Percentiles rank a stretch among this genome's conserved stretches.
Evolutionary conservation across 208 protist species (phyloP).

Genomic region (Acanthamoeba royreba): DNA sequence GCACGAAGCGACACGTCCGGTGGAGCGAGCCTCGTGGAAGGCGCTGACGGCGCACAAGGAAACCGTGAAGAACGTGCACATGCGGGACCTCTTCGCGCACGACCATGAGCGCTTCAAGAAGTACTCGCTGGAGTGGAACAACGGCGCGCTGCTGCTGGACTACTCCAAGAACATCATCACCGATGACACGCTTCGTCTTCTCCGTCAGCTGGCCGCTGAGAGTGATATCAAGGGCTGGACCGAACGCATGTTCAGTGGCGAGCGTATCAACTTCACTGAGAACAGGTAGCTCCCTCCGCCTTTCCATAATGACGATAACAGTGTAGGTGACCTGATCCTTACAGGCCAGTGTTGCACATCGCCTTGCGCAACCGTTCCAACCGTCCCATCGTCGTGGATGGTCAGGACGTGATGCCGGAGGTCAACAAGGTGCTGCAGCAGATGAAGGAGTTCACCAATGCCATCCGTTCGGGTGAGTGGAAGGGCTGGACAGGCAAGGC

Average conservation of each 20-base stretch:
- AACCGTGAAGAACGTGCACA: background rate
- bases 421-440: conserved; percentile 91
- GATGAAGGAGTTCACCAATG: conserved; percentile 87
- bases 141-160: conserved; percentile 91
- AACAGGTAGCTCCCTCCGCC: too few relatives aligned
- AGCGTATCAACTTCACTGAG: conserved; percentile 95
- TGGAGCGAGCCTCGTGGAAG: background rate
- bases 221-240: conserved; percentile 75
- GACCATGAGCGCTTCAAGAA: conserved; percentile 62
- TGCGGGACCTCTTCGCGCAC: conserved; percentile 61
- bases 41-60: conserved; percentile 51
- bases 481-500: conserved; percentile 91
- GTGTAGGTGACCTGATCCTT: too few relatives aligned
- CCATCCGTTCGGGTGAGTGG: conserved; percentile 88
- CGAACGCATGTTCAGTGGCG: conserved; percentile 90
- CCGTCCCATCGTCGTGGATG: conserved; percentile 84
- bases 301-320: too few relatives aligned
- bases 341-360: conserved; percentile 93
- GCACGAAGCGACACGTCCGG: background rate
- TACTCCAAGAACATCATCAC: conserved; percentile 94
- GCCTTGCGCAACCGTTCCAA: conserved; percentile 92
- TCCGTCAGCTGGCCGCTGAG: conserved; percentile 81
- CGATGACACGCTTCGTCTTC: conserved; percentile 87
- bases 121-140: conserved; percentile 73
- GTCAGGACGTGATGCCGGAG: conserved; percentile 90